Base-by-base conservation (phyloP, 805 yeast species). In the Barnettozyma sp. region DNA sequence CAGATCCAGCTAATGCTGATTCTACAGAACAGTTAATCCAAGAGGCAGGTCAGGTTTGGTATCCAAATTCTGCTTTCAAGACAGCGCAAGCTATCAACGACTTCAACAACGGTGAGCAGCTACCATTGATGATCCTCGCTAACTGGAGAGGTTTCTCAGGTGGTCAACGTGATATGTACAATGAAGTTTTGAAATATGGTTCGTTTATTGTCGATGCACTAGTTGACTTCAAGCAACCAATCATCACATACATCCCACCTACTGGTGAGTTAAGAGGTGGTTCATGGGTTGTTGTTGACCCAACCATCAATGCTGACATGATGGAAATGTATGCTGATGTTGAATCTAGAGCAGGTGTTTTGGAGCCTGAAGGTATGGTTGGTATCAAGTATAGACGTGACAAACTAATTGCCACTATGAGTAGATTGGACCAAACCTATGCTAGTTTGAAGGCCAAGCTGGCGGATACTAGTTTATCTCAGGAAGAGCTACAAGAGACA, bases 81-180 rank as follows among this genome's bases (percentile, higher is more conserved):
- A 92, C 99, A 30, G 95, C 99, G 4, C 98, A 92, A 68, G 97
- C 98, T 16, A 90, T 92, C 53, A 82, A 81, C 48, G 98, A 92
- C 60, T 92, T 92, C 77, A 92, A 92, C 72, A 69, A 86, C 58
- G 99, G 99, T 71, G 99, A 92, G 65, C 90, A 88, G 64, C 73
- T 92, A 56, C 99, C 99, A 45, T 71, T 92, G 62, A 84, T 92
- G 94, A 86, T 92, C 48, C 68, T 92, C 51, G 98, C 98, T 41
- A 92, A 92, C 76, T 92, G 99, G 99, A 84, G 99, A 78, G 99
- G 99, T 56, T 92, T 92, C 78, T 86, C 97, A 49, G 98, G 99
- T 71, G 98, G 99, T 61, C 99, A 92, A 71, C 84, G 97, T 60
- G 99, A 92, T 64, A 92, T 92, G 99, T 94, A 82, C 73, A 86